These are phyloP conservation scores for Candida koratica DNA, from an alignment of 805 yeast species.

Conservation along the genomic window DNA sequence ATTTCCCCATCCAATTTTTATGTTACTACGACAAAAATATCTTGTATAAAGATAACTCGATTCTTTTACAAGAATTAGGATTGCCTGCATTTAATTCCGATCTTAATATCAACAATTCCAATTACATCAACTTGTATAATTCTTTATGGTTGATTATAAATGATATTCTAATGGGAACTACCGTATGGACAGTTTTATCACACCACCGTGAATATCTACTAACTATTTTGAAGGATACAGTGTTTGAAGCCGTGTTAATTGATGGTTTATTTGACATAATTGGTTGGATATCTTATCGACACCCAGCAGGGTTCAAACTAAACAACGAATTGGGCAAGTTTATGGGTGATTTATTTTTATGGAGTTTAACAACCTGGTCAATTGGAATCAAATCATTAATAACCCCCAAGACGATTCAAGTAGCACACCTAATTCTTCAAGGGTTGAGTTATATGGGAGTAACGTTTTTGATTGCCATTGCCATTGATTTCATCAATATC, in stretches of 20 bases:
- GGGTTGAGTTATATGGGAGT: conserved; percentile 47
- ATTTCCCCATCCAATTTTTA: conserved; percentile 74
- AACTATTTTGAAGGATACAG: conserved; percentile 20
- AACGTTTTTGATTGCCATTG: conserved; percentile 62
- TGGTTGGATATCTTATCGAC: conserved; percentile 66
- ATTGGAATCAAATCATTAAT: conserved; percentile 9
- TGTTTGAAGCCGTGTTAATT: conserved; percentile 41
- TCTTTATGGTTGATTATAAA: conserved; percentile 83
- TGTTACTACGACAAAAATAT: conserved; percentile 45
- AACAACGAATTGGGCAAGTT: conserved; percentile 83
- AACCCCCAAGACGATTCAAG: not conserved
- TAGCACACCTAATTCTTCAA: conserved; percentile 9
- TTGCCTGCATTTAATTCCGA: conserved; percentile 33
- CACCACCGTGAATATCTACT: conserved; percentile 25
- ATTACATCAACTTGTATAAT: conserved; percentile 78
- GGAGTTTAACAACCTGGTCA: conserved; percentile 77
- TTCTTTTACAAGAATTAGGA: conserved; percentile 42
- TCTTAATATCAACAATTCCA: conserved; percentile 39
- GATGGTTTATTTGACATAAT: conserved; percentile 47
- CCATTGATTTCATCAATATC: conserved; percentile 61
- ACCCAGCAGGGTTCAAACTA: conserved; percentile 92
- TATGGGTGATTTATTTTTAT: conserved; percentile 77
- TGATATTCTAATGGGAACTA: conserved; percentile 71
- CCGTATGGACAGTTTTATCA: conserved; percentile 47
- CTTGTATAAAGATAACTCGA: conserved; percentile 33